Percentiles rank a stretch among this genome's conserved stretches.
Evolutionary conservation across 2,329 filamentous ascomycete genomes (phyloP).

Genomic region (Colletotrichum sidae): DNA sequence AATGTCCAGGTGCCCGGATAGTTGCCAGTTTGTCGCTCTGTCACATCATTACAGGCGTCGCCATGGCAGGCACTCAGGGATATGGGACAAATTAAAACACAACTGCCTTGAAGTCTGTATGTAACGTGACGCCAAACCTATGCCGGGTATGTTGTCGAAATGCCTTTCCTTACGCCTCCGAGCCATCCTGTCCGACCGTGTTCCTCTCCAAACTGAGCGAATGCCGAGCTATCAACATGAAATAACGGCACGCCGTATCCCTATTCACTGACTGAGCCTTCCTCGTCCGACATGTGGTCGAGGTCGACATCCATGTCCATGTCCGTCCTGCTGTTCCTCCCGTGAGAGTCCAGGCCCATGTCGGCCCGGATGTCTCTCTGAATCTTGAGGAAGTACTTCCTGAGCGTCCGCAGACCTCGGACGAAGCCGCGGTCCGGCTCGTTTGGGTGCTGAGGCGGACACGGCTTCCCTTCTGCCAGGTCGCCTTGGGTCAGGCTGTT

Average conservation of each 20-base stretch:
- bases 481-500: slow-evolving; percentile 96
- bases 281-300: slow-evolving; percentile 31
- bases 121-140: slow-evolving; percentile 34
- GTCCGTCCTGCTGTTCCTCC: slow-evolving; percentile 36
- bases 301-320: slow-evolving; percentile 30
- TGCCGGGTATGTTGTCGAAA: slow-evolving; percentile 38
- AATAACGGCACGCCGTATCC: not conserved
- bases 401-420: slow-evolving; percentile 81
- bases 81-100: slow-evolving; percentile 4
- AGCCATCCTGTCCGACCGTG: slow-evolving; percentile 1
- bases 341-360: slow-evolving; percentile 58
- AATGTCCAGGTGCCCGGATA: too few species aligned
- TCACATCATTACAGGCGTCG: too few species aligned
- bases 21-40: too few species aligned
- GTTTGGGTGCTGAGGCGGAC: slow-evolving; percentile 83
- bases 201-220: slow-evolving; percentile 4
- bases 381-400: slow-evolving; percentile 88
- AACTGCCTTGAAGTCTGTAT: slow-evolving; percentile 36
- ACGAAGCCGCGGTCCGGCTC: slow-evolving; percentile 91
- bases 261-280: slow-evolving; percentile 37
- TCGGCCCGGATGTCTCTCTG: slow-evolving; percentile 77
- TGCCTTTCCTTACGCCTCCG: slow-evolving; percentile 30
- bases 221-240: slow-evolving; percentile 27
- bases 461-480: slow-evolving; percentile 69
- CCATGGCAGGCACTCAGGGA: not conserved